phyloP scores from a whole-genome alignment of 441 rosid species.

The Mallotus repandus region DNA sequence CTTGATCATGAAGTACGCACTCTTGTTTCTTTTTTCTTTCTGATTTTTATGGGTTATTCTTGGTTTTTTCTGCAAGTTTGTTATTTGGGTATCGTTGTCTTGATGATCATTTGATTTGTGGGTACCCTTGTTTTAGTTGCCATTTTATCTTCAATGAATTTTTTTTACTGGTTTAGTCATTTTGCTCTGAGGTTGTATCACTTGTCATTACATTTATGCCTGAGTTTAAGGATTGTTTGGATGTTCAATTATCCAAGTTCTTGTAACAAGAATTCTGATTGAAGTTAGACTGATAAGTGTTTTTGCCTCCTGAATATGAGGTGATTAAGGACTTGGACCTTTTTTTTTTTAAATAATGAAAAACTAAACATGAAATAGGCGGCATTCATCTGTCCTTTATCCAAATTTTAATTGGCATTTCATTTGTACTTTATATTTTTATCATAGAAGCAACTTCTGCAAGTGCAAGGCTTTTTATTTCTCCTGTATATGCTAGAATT shows the following conservation, averaged over 20 bases:
- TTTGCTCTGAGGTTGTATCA: not conserved
- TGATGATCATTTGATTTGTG: too few species aligned
- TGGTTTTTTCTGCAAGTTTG: too few species aligned
- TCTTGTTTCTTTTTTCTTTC: too few species aligned
- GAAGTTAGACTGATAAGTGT: not conserved
- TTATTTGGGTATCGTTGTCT: too few species aligned
- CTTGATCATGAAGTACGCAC: slow-evolving; percentile 83
- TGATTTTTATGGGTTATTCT: not conserved
- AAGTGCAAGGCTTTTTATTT: not conserved
- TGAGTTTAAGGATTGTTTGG: not conserved
- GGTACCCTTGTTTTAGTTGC: too few species aligned
- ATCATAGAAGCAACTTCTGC: not conserved
- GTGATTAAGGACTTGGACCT: not conserved
- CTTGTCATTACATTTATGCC: not conserved
- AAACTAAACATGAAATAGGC: not conserved
- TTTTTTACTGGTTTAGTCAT: not conserved
- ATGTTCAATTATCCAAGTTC: not conserved
- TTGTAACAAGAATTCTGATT: slow-evolving; percentile 2
- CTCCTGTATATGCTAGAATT: not conserved
- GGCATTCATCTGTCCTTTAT: not conserved
- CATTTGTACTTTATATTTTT: not conserved
- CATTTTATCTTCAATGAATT: too few species aligned
- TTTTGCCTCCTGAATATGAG: not conserved
- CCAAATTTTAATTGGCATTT: not conserved
- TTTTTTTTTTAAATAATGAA: not conserved